Conservation (phyloP, 169 alveolate genomes). For the Cryptosporidium viatorum region DNA sequence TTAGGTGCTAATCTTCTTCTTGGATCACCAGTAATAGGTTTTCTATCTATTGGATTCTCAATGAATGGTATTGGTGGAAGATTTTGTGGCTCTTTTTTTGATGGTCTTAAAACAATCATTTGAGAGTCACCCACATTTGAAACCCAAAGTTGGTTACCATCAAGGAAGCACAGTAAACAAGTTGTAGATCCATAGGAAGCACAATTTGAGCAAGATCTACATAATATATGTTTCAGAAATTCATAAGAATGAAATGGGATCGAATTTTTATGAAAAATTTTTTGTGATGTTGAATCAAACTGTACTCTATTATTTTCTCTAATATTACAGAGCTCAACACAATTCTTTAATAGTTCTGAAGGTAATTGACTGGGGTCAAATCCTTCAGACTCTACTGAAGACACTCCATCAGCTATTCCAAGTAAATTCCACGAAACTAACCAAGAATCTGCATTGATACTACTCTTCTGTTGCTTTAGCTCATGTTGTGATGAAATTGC, state of each 20-base stretch:
- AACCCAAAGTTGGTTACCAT: slow-evolving; percentile 77
- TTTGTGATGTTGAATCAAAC: slow-evolving; percentile 79
- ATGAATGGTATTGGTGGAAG: slow-evolving; percentile 61
- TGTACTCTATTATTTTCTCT: slow-evolving; percentile 74
- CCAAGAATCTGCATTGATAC: slow-evolving; percentile 72
- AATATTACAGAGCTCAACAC: slow-evolving; percentile 75
- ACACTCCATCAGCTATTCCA: slow-evolving; percentile 83
- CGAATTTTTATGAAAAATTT: slow-evolving; percentile 42
- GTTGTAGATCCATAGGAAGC: slow-evolving; percentile 81
- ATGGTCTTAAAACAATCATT: slow-evolving; percentile 76
- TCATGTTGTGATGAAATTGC: slow-evolving; percentile 72
- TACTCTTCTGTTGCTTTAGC: slow-evolving; percentile 67
- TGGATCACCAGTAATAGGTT: slow-evolving; percentile 62
- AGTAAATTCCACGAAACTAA: slow-evolving; percentile 75
- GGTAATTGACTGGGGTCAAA: slow-evolving; percentile 80
- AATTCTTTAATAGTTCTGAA: slow-evolving; percentile 77
- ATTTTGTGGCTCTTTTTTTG: slow-evolving; percentile 23
- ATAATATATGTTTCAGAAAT: slow-evolving; percentile 71
- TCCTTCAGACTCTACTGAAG: slow-evolving; percentile 82
- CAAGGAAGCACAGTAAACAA: slow-evolving; percentile 79
- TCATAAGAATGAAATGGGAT: slow-evolving; percentile 65
- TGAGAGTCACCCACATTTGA: slow-evolving; percentile 82
- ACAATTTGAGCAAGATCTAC: slow-evolving; percentile 79
- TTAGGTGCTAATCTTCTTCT: slow-evolving; percentile 54
- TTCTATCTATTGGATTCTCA: slow-evolving; percentile 40